A percentile compares a stretch with the other conserved stretches of the same genome.
These are phyloP conservation scores for Penicillium egyptiacum DNA, from an alignment of 495 filamentous ascomycete species.

Conservation along the genomic window DNA sequence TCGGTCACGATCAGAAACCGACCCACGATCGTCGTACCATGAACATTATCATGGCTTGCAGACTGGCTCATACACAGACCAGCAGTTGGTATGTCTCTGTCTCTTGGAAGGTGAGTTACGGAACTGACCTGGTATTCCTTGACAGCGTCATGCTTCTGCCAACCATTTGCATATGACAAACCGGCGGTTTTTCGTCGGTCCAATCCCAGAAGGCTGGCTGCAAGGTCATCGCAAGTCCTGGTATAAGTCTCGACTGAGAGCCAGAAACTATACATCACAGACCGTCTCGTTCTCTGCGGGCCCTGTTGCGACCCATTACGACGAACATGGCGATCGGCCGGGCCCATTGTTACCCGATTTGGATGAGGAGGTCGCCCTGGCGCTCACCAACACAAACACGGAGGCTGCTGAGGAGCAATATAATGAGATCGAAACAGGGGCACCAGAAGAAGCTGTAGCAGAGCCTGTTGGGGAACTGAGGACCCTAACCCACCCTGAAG, in stretches of 20 bases:
- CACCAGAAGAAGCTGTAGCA: slow-evolving; percentile 21
- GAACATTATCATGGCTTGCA: slow-evolving; percentile 39
- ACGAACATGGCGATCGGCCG: slow-evolving; percentile 40
- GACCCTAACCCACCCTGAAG: slow-evolving; percentile 19
- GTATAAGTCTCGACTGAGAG: slow-evolving; percentile 55
- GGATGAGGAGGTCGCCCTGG: slow-evolving; percentile 26
- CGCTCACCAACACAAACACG: slow-evolving; percentile 22
- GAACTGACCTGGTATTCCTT: slow-evolving; percentile 2
- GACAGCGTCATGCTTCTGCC: slow-evolving; percentile 60
- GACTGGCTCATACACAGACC: slow-evolving; percentile 51
- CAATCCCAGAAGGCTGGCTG: slow-evolving; percentile 67
- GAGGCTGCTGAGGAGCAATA: slow-evolving; percentile 19
- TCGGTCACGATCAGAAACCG: slow-evolving; percentile 23
- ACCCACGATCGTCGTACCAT: slow-evolving; percentile 19
- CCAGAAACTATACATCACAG: slow-evolving; percentile 58
- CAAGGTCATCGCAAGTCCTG: slow-evolving; percentile 63
- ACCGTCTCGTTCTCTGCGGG: slow-evolving; percentile 55
- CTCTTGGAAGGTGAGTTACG: neutral
- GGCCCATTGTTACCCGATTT: slow-evolving; percentile 34
- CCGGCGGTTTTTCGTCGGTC: slow-evolving; percentile 65
- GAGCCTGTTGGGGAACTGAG: slow-evolving; percentile 23
- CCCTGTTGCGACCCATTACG: slow-evolving; percentile 40
- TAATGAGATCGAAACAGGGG: slow-evolving; percentile 2
- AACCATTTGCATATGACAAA: slow-evolving; percentile 63
- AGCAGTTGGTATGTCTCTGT: slow-evolving; percentile 49